Conservation (phyloP, 2,329 filamentous ascomycete genomes). For the Calonectria hongkongensis region DNA sequence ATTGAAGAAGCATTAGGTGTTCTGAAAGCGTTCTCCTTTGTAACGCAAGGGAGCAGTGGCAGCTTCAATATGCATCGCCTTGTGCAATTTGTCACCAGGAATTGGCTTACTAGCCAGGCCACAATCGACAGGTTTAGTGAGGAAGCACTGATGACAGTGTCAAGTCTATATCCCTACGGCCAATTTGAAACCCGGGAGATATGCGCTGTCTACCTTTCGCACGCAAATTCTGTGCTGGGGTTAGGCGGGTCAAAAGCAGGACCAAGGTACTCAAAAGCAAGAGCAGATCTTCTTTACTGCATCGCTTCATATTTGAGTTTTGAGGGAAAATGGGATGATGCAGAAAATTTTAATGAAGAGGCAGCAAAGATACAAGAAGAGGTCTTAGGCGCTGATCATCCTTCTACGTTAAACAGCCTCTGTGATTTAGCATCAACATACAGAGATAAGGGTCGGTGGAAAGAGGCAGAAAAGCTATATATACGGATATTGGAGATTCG, state of each 20-base stretch:
- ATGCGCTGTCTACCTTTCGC: too few relatives aligned
- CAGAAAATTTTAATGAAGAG: too few relatives aligned
- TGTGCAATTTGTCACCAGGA: slow-evolving; percentile 34
- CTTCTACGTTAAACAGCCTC: not conserved
- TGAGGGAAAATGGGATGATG: too few relatives aligned
- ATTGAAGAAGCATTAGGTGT: slow-evolving; percentile 48
- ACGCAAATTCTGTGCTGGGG: too few relatives aligned
- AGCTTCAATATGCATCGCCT: slow-evolving; percentile 43
- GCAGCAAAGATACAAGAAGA: slow-evolving; percentile 7
- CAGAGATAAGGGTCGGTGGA: not conserved
- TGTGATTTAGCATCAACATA: not conserved
- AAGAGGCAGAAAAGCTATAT: slow-evolving; percentile 7
- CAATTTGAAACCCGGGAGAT: slow-evolving; percentile 9
- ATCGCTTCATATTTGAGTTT: too few relatives aligned
- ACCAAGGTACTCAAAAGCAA: too few relatives aligned
- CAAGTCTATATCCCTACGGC: slow-evolving; percentile 44
- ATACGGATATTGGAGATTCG: not conserved
- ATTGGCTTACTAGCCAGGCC: slow-evolving; percentile 21
- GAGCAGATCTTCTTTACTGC: too few relatives aligned
- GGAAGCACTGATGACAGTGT: slow-evolving; percentile 48
- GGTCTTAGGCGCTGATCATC: not conserved
- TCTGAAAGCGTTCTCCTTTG: slow-evolving; percentile 54
- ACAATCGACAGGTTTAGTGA: slow-evolving; percentile 21
- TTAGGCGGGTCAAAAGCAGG: too few relatives aligned
- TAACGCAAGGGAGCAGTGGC: not conserved